Conservation (phyloP, 345 rosid species). For the Pelargonium nanum region DNA sequence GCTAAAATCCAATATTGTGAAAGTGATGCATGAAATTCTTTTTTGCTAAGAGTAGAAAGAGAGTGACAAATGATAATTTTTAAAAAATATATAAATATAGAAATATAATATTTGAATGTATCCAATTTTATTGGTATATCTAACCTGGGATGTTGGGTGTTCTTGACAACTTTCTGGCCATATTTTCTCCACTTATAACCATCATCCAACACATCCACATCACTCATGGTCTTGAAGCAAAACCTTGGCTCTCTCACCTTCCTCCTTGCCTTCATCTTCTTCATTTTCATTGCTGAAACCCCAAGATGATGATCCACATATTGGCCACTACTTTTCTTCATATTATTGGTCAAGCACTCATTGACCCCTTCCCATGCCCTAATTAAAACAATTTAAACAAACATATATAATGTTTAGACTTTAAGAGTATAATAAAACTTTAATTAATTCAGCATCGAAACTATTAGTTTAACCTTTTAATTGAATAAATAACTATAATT, state of each 20-base stretch:
- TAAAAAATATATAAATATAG: too few relatives aligned
- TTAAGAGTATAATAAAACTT: too few relatives aligned
- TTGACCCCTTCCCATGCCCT: constrained; percentile 54
- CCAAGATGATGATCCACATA: constrained; percentile 20
- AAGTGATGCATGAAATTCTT: neutral
- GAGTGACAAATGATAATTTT: too few relatives aligned
- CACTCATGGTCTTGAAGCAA: constrained; percentile 96
- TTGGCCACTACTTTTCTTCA: constrained; percentile 13
- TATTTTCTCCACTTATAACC: constrained; percentile 98
- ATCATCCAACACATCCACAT: constrained; percentile 89
- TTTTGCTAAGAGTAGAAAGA: too few relatives aligned
- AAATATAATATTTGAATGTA: too few relatives aligned
- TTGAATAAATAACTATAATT: too few relatives aligned
- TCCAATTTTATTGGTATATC: too few relatives aligned
- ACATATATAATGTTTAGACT: too few relatives aligned
- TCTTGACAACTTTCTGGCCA: constrained; percentile 98
- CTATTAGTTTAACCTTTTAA: too few relatives aligned
- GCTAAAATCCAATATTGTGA: neutral
- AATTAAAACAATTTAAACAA: neutral
- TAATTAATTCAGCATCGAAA: too few relatives aligned
- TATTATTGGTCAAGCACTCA: constrained; percentile 28
- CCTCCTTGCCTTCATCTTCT: constrained; percentile 70
- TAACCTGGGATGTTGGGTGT: constrained; percentile 97
- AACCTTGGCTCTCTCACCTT: constrained; percentile 97
- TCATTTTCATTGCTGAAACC: constrained; percentile 57